These are phyloP conservation scores for Pleurotus tuoliensis DNA, from an alignment of 768 basidiomycete species.

Conservation along the genomic window DNA sequence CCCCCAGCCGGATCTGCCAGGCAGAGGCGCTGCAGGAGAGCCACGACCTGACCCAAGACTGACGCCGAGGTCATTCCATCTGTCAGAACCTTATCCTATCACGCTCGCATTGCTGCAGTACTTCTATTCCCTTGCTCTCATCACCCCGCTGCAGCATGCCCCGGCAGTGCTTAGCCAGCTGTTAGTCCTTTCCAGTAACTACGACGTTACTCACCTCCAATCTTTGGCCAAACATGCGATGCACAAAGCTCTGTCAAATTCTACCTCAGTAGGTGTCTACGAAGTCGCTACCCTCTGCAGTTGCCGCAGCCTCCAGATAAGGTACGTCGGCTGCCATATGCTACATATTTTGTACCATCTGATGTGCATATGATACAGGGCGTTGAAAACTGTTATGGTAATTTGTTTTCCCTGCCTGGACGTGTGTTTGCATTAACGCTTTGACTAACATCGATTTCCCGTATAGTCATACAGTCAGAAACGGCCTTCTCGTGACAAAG, in stretches of 20 bases:
- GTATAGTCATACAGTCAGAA: conserved; percentile 75
- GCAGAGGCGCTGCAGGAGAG: conserved; percentile 42
- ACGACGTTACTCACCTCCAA: conserved; percentile 72
- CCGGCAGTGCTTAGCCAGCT: conserved; percentile 88
- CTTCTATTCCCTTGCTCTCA: conserved; percentile 81
- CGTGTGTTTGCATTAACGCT: background rate
- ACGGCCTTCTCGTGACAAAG: conserved; percentile 55
- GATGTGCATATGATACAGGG: conserved; percentile 36
- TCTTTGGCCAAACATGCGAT: conserved; percentile 89
- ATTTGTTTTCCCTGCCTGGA: conserved; percentile 13
- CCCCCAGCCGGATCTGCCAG: conserved; percentile 58
- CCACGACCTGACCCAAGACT: conserved; percentile 72
- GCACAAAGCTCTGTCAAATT: conserved; percentile 82
- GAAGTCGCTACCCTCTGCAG: conserved; percentile 92
- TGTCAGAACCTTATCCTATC: conserved; percentile 89
- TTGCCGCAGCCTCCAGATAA: conserved; percentile 84
- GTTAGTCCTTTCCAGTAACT: conserved; percentile 78
- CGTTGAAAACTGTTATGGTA: conserved; percentile 83
- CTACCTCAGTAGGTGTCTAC: conserved; percentile 87
- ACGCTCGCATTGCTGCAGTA: conserved; percentile 90
- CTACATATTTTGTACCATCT: background rate
- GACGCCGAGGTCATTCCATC: conserved; percentile 70
- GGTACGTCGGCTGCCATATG: conserved; percentile 42
- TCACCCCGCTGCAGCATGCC: conserved; percentile 89
- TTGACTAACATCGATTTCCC: conserved; percentile 10